Conservation (phyloP, 2,329 filamentous ascomycete genomes). For the Talaromyces sp. region DNA sequence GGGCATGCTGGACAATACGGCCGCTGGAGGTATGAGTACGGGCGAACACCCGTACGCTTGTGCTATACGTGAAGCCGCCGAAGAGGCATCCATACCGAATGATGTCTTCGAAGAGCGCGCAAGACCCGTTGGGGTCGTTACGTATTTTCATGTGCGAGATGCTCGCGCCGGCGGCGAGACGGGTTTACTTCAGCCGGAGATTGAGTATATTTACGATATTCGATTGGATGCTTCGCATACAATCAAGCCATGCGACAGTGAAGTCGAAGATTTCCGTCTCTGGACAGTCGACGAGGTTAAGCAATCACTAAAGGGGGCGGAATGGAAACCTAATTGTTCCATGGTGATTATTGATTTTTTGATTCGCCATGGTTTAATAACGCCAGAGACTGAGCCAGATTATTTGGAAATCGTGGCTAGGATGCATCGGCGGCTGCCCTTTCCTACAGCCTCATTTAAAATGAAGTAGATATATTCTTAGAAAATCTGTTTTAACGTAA, state of each 20-base stretch:
- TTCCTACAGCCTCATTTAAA: conserved; percentile 56
- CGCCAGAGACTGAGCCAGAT: conserved; percentile 69
- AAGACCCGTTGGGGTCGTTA: conserved; percentile 63
- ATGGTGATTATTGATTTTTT: conserved; percentile 85
- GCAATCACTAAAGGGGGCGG: conserved; percentile 61
- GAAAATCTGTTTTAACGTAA: not conserved
- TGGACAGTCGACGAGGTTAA: conserved; percentile 72
- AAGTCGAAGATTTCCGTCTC: conserved; percentile 80
- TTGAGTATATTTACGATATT: conserved; percentile 87
- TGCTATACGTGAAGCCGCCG: conserved; percentile 76
- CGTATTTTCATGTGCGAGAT: conserved; percentile 79
- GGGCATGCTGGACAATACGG: conserved; percentile 91
- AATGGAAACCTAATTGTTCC: conserved; percentile 92
- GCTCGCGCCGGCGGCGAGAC: conserved; percentile 72
- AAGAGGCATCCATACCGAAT: conserved; percentile 79
- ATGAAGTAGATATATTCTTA: not conserved
- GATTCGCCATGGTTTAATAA: conserved; percentile 75
- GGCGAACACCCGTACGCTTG: conserved; percentile 77
- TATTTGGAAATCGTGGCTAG: conserved; percentile 70
- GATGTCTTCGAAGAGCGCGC: conserved; percentile 59
- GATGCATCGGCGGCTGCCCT: conserved; percentile 74
- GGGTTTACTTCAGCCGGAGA: conserved; percentile 81
- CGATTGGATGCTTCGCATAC: conserved; percentile 64
- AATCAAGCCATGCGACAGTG: conserved; percentile 76
- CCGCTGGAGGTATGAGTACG: conserved; percentile 78